phyloP scores from a whole-genome alignment of 2,329 filamentous ascomycete species.

The Dactylellina sp. region DNA sequence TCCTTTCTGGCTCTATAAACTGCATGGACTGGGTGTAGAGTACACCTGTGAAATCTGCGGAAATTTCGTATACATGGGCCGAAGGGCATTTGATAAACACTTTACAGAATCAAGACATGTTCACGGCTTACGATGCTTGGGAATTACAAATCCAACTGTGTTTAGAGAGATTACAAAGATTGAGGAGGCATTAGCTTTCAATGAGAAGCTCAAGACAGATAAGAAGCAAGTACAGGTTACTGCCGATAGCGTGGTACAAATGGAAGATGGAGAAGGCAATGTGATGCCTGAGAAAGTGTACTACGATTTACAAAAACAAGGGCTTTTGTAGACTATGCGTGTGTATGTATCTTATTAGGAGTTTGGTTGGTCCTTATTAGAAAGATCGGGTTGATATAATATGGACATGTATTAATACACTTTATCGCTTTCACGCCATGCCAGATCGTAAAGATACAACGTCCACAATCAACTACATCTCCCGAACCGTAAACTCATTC shows the following conservation, averaged over 20 bases:
- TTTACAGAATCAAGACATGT: constrained; percentile 95
- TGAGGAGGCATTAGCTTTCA: constrained; percentile 85
- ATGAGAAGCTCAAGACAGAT: constrained; percentile 92
- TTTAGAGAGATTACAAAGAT: constrained; percentile 96
- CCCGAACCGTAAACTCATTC: too few species aligned
- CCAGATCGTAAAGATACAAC: too few species aligned
- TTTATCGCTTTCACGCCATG: too few species aligned
- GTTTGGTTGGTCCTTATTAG: constrained; percentile 39
- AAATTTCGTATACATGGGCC: constrained; percentile 98
- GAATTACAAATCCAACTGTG: constrained; percentile 88
- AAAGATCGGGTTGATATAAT: constrained; percentile 39
- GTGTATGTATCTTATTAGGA: constrained; percentile 17
- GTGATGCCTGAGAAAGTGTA: constrained; percentile 99
- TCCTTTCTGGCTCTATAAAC: constrained; percentile 97
- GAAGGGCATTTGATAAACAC: constrained; percentile 96
- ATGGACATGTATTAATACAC: too few species aligned
- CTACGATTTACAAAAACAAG: constrained; percentile 65
- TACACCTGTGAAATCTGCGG: constrained; percentile 97
- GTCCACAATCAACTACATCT: too few species aligned
- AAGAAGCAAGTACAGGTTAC: constrained; percentile 80
- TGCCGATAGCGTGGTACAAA: constrained; percentile 89
- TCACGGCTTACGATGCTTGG: constrained; percentile 91
- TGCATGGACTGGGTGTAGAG: constrained; percentile 94
- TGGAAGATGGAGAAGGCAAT: constrained; percentile 97
- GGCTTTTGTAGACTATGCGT: constrained; percentile 31